Evolutionary conservation across 345 rosid genomes (phyloP), one percentile per base, ranked within the genome.

Genomic region (Sisymbrium altissimum): DNA sequence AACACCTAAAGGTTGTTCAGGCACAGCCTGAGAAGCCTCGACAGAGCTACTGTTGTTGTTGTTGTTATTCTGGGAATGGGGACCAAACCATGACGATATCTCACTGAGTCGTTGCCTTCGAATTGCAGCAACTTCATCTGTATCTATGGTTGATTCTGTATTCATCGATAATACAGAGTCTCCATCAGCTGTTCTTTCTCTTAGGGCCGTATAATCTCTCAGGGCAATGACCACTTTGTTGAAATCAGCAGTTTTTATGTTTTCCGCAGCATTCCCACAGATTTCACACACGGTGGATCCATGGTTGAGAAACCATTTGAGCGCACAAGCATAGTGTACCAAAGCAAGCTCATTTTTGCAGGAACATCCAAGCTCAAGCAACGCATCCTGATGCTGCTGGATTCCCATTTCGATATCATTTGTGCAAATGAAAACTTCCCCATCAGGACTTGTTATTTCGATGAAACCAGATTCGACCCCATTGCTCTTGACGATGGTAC

Each of bases 221-320:
- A 91, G 82, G 50, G 91, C 84, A 66, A 55, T 67, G 41, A 87
- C 77, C 62, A 91, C 86, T 79, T 82, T 94, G 83, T 82, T 84
- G 70, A 82, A 84, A 74, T 94, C 97, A 5, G 77, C 46, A 48
- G 69, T 67, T 69, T 78, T 87, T 70, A 94, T 77, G 66, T 84
- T 89, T 66, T 85, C 88, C 0, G 97, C 91, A 63, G 81, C 52
- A 70, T 68, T 55, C 6, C 98, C 97, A 68, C 98, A 94, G 56
- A 94, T 91, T 75, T 94, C 98, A 14, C 98, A 94, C 8, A 89
- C 77, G 0, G 97, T 94, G 18, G 98, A 94, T 71, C 98, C 97
- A 68, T 88, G 97, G 81, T 84, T 94, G 57, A 94, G 86, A 80
- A 94, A 94, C 98, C 98, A 94, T 77, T 94, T 94, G 36, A 94